These are phyloP conservation scores for Tarenaya hassleriana DNA, from an alignment of 345 rosid genomes.

Conservation along the genomic window DNA sequence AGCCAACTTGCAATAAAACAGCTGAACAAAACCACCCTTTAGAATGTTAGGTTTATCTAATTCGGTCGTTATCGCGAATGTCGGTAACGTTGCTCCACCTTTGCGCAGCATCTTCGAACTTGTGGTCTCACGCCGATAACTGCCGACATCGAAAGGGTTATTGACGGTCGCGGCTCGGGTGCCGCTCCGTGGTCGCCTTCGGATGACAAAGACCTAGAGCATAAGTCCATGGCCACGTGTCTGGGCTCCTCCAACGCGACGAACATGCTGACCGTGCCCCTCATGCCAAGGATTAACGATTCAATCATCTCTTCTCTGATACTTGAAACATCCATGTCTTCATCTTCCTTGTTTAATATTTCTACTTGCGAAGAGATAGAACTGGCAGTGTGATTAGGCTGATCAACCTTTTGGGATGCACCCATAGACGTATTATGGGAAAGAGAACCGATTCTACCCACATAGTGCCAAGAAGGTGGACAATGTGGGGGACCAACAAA, in stretches of 20 bases:
- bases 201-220: too few relatives aligned
- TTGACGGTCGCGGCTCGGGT: too few relatives aligned
- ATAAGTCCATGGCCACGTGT: too few relatives aligned
- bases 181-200: too few relatives aligned
- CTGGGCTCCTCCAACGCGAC: too few relatives aligned
- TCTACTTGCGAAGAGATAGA: slow-evolving; percentile 28
- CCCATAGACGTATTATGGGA: slow-evolving; percentile 45
- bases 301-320: slow-evolving; percentile 83
- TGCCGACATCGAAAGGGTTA: too few relatives aligned
- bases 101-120: too few relatives aligned
- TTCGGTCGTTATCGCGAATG: too few relatives aligned
- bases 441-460: slow-evolving; percentile 53
- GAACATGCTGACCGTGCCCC: slow-evolving; percentile 93
- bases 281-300: slow-evolving; percentile 75
- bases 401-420: slow-evolving; percentile 36
- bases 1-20: slow-evolving; percentile 72
- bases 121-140: too few relatives aligned
- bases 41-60: slow-evolving; percentile 62
- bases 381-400: slow-evolving; percentile 25
- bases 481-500: slow-evolving; percentile 81
- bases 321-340: slow-evolving; percentile 83
- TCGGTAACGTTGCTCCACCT: too few relatives aligned
- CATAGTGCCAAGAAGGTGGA: slow-evolving; percentile 73
- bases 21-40: slow-evolving; percentile 74
- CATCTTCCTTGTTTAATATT: slow-evolving; percentile 40